These are phyloP conservation scores for Lasiodiplodia hormozganensis DNA, from an alignment of 2,329 filamentous ascomycete genomes.

Conservation along the genomic window DNA sequence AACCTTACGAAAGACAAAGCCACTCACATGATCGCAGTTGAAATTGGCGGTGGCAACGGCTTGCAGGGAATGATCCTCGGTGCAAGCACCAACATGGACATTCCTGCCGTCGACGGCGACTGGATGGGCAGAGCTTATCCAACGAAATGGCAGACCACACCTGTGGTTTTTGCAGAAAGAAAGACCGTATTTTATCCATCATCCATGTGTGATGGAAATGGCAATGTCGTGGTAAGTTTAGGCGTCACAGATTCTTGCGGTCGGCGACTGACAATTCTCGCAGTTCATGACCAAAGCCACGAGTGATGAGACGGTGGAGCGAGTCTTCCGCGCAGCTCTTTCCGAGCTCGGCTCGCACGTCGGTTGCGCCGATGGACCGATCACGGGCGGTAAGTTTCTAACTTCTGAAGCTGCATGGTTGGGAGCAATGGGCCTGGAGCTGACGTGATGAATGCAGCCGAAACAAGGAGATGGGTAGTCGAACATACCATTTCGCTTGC, in stretches of 20 bases:
- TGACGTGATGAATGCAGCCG: conserved; percentile 11
- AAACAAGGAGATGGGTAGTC: conserved; percentile 47
- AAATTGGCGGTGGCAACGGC: conserved; percentile 28
- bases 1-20: conserved; percentile 42
- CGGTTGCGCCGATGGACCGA: conserved; percentile 46
- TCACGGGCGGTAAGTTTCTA: conserved; percentile 37
- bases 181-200: conserved; percentile 50
- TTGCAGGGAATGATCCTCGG: conserved; percentile 48
- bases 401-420: too few relatives aligned
- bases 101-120: conserved; percentile 55
- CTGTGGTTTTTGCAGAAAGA: conserved; percentile 51
- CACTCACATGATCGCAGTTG: conserved; percentile 35
- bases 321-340: conserved; percentile 44
- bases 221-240: conserved; percentile 42
- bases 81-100: conserved; percentile 48
- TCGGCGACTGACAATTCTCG: not conserved
- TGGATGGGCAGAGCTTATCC: conserved; percentile 58
- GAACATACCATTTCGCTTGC: conserved; percentile 48
- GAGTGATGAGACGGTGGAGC: conserved; percentile 48
- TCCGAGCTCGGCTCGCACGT: conserved; percentile 46
- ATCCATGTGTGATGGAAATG: conserved; percentile 50
- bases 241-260: not conserved
- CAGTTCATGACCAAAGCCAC: conserved; percentile 45
- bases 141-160: conserved; percentile 53
- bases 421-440: conserved; percentile 25